Percentiles rank a stretch among this genome's conserved stretches.
phyloP scores from a whole-genome alignment of 2,329 filamentous ascomycete species.

The Colletotrichum eleusines region DNA sequence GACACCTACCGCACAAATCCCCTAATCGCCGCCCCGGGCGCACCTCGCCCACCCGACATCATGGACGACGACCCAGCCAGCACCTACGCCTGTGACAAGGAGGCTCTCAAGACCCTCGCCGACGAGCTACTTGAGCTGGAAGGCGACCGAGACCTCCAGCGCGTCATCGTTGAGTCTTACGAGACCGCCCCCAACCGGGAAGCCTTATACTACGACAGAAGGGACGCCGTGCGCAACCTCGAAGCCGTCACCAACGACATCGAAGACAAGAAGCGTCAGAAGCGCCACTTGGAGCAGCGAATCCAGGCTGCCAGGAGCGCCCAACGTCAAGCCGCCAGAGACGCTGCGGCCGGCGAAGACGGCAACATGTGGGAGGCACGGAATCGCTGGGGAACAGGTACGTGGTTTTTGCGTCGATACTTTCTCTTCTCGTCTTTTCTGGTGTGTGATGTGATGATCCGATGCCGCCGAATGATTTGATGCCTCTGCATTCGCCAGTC shows the following conservation, averaged over 20 bases:
- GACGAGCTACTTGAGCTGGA: slow-evolving; percentile 36
- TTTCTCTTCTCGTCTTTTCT: neutral
- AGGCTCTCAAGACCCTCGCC: slow-evolving; percentile 18
- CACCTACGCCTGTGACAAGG: slow-evolving; percentile 20
- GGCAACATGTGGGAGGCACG: slow-evolving; percentile 12
- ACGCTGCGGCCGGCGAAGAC: slow-evolving; percentile 8
- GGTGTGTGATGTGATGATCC: neutral
- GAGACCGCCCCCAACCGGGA: slow-evolving; percentile 18
- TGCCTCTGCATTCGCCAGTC: neutral
- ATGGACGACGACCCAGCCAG: slow-evolving; percentile 23
- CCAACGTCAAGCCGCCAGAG: slow-evolving; percentile 16
- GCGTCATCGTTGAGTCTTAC: slow-evolving; percentile 23
- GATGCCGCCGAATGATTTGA: neutral
- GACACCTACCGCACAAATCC: neutral
- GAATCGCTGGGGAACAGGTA: slow-evolving; percentile 28
- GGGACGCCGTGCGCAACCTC: slow-evolving; percentile 6
- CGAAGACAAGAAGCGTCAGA: slow-evolving; percentile 21
- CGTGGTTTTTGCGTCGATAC: neutral
- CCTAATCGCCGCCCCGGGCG: slow-evolving; percentile 5
- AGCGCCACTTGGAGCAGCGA: slow-evolving; percentile 27
- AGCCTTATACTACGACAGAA: neutral
- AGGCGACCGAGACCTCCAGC: slow-evolving; percentile 20
- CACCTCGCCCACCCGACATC: slow-evolving; percentile 18
- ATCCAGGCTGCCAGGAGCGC: slow-evolving; percentile 14
- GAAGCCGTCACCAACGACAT: slow-evolving; percentile 12